These are phyloP conservation scores for Diplodia corticola DNA, from an alignment of 2,329 filamentous ascomycete species.

Conservation along the genomic window DNA sequence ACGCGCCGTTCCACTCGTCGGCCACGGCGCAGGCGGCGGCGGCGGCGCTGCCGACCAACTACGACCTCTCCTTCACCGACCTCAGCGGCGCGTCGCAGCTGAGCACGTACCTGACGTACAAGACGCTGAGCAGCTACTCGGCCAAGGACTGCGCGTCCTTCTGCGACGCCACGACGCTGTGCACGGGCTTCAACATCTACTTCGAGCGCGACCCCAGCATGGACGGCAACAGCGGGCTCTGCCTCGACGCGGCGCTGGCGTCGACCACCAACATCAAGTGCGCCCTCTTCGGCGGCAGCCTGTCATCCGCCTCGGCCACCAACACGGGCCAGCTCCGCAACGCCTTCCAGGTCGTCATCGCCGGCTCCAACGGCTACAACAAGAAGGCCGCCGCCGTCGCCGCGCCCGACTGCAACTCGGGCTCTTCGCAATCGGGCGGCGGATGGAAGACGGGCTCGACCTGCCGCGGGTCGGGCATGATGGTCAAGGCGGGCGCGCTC, in stretches of 20 bases:
- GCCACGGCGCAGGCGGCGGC: neutral
- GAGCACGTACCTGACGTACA: constrained; percentile 26
- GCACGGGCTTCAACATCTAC: constrained; percentile 30
- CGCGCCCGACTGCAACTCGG: constrained; percentile 19
- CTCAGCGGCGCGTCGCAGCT: constrained; percentile 23
- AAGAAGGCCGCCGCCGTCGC: neutral
- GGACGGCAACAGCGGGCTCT: constrained; percentile 22
- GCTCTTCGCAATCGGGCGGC: neutral
- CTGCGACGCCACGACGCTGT: constrained; percentile 25
- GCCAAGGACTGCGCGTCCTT: constrained; percentile 24
- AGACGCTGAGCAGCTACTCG: constrained; percentile 24
- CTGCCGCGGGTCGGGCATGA: constrained; percentile 30
- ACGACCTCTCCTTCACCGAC: constrained; percentile 23
- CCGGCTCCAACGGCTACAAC: constrained; percentile 30
- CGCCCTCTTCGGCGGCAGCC: constrained; percentile 32
- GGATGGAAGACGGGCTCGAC: constrained; percentile 26
- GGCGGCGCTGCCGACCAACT: neutral
- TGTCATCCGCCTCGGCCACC: constrained; percentile 28
- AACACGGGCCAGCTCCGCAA: constrained; percentile 32
- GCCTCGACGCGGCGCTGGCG: constrained; percentile 25
- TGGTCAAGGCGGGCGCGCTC: constrained; percentile 35
- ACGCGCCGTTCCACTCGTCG: neutral
- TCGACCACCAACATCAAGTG: constrained; percentile 34
- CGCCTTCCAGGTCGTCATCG: constrained; percentile 28
- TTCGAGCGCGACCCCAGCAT: constrained; percentile 27